These are phyloP conservation scores for Venturia nashicola DNA, from an alignment of 2,329 filamentous ascomycete genomes.

Conservation along the genomic window DNA sequence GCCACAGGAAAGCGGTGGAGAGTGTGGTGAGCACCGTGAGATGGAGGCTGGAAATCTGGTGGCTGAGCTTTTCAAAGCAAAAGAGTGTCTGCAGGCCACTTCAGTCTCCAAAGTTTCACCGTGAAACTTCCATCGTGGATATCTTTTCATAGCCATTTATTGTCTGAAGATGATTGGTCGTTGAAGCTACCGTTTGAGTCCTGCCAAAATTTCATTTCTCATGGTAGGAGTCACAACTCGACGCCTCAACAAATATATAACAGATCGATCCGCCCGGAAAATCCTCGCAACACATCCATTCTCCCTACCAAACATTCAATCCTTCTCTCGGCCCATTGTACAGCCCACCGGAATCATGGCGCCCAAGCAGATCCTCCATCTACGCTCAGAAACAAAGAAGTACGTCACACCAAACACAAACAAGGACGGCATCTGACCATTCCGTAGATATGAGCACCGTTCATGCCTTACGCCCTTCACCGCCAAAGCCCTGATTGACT, in stretches of 20 bases:
- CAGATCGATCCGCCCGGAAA: not conserved
- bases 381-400: conserved; percentile 28
- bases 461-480: conserved; percentile 26
- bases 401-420: not conserved
- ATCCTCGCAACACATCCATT: not conserved
- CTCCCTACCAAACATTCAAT: not conserved
- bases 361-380: conserved; percentile 21
- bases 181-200: not conserved
- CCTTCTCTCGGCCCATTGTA: not conserved
- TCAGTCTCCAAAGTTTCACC: no score
- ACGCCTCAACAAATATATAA: not conserved
- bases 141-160: not conserved
- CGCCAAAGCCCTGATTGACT: conserved; percentile 26
- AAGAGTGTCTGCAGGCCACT: not conserved
- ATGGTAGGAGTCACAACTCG: not conserved
- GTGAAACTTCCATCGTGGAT: not conserved
- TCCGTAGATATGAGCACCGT: conserved; percentile 23
- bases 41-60: not conserved
- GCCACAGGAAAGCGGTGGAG: not conserved
- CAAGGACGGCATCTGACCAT: not conserved
- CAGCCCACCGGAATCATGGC: not conserved
- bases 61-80: not conserved
- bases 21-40: not conserved
- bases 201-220: not conserved
- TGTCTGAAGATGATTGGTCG: not conserved